These are phyloP conservation scores for Penicillium cinerascens DNA, from an alignment of 495 filamentous ascomycete genomes.

Conservation along the genomic window DNA sequence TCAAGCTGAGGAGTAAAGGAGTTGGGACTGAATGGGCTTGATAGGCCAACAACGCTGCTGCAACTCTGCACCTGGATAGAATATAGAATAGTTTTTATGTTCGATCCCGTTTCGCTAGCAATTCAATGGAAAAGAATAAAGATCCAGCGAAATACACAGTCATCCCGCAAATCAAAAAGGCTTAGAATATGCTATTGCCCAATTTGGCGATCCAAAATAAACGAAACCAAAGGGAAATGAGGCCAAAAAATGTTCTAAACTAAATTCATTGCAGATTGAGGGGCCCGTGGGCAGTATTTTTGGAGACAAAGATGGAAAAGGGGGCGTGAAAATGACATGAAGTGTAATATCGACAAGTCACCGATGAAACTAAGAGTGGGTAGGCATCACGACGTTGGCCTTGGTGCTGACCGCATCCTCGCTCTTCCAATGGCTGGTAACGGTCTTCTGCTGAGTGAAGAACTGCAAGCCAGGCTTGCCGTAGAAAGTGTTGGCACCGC, in stretches of 20 bases:
- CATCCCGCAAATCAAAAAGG: neutral
- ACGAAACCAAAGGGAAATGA: neutral
- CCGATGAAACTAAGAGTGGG: slow-evolving; percentile 49
- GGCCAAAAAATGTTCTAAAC: neutral
- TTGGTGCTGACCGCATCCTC: slow-evolving; percentile 78
- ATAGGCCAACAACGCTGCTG: neutral
- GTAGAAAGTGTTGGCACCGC: slow-evolving; percentile 93
- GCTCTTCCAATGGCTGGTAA: slow-evolving; percentile 84
- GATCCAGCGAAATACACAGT: neutral
- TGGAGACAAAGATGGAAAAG: neutral
- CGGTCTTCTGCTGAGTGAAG: slow-evolving; percentile 96
- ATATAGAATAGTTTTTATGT: neutral
- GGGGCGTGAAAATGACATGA: slow-evolving; percentile 1
- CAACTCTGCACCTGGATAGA: neutral
- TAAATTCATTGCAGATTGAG: neutral
- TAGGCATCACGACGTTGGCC: slow-evolving; percentile 92
- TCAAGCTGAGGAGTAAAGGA: slow-evolving; percentile 4
- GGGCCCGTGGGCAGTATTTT: neutral
- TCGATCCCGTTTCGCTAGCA: neutral
- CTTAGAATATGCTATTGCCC: neutral
- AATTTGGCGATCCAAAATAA: neutral
- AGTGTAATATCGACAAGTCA: neutral
- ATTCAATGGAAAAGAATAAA: neutral
- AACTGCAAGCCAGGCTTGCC: slow-evolving; percentile 88
- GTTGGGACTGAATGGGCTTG: neutral